Conservation (phyloP, 1,139 yeast genomes). For the Yamadazyma diddensiae region DNA sequence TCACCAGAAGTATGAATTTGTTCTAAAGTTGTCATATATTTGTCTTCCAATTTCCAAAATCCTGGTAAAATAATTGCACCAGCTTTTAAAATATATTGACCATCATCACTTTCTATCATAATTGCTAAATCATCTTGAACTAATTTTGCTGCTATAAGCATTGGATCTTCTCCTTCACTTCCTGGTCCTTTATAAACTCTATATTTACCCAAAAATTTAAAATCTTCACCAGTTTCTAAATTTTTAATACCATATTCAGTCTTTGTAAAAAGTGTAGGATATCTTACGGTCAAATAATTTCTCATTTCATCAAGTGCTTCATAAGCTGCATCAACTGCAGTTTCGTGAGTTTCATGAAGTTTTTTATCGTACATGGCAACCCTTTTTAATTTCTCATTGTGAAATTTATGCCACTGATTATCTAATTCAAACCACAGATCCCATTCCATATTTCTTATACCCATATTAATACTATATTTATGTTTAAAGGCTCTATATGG, state of each 20-base stretch:
- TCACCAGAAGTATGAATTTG: slow-evolving; percentile 62
- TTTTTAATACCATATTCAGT: slow-evolving; percentile 50
- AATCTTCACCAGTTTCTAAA: slow-evolving; percentile 49
- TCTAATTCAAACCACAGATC: slow-evolving; percentile 64
- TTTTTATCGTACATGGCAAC: slow-evolving; percentile 44
- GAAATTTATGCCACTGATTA: slow-evolving; percentile 58
- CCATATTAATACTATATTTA: slow-evolving; percentile 58
- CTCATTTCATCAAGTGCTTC: slow-evolving; percentile 55
- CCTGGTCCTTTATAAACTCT: slow-evolving; percentile 12
- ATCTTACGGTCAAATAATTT: slow-evolving; percentile 52
- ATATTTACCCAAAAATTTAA: slow-evolving; percentile 16
- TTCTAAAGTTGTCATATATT: slow-evolving; percentile 49
- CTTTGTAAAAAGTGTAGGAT: slow-evolving; percentile 51
- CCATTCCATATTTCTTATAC: slow-evolving; percentile 60
- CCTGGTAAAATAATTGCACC: slow-evolving; percentile 66
- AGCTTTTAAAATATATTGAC: slow-evolving; percentile 52
- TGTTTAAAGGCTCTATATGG: slow-evolving; percentile 65
- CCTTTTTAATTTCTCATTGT: slow-evolving; percentile 49
- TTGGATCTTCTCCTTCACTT: slow-evolving; percentile 44
- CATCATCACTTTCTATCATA: slow-evolving; percentile 57
- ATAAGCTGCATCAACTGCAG: slow-evolving; percentile 53
- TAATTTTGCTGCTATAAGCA: slow-evolving; percentile 53
- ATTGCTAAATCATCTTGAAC: slow-evolving; percentile 70
- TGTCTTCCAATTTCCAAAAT: slow-evolving; percentile 62
- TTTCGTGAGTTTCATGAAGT: slow-evolving; percentile 50